Percentiles rank a stretch among this genome's conserved stretches.
These are phyloP conservation scores for Orbilia ellipsospora DNA, from an alignment of 2,329 filamentous ascomycete genomes.

Conservation along the genomic window DNA sequence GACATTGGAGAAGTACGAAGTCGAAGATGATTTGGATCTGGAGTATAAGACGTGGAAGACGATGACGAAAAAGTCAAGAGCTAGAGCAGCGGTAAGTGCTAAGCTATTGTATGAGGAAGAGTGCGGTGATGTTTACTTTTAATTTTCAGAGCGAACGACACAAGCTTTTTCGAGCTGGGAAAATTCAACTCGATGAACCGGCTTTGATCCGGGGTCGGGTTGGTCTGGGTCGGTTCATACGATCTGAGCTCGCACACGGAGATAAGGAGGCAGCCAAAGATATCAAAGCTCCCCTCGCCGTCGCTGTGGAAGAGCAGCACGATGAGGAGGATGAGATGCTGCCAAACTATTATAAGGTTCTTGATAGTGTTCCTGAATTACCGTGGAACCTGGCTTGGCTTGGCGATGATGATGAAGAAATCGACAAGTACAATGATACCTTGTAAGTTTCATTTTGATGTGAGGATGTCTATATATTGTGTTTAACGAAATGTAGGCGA, in stretches of 20 bases:
- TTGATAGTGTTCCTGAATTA: constrained; percentile 87
- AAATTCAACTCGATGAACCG: constrained; percentile 85
- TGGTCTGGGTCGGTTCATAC: constrained; percentile 88
- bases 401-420: constrained; percentile 87
- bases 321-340: constrained; percentile 83
- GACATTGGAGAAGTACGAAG: constrained; percentile 71
- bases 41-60: constrained; percentile 99
- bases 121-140: constrained; percentile 12
- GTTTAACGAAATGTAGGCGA: constrained; percentile 59
- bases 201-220: constrained; percentile 85
- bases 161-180: constrained; percentile 84
- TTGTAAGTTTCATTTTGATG: constrained; percentile 64
- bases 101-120: constrained; percentile 18
- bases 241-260: constrained; percentile 60
- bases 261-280: constrained; percentile 62
- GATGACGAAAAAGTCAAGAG: constrained; percentile 95
- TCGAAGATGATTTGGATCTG: constrained; percentile 77
- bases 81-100: constrained; percentile 62
- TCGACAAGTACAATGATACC: constrained; percentile 87
- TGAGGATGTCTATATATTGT: neutral
- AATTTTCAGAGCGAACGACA: constrained; percentile 83
- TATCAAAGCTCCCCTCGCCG: constrained; percentile 46
- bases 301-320: constrained; percentile 91
- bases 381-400: constrained; percentile 82
- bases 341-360: constrained; percentile 92